Percentiles rank a stretch among this genome's conserved stretches.
Evolutionary conservation across 2,329 filamentous ascomycete species (phyloP).

Genomic region (Thelonectria discophora): DNA sequence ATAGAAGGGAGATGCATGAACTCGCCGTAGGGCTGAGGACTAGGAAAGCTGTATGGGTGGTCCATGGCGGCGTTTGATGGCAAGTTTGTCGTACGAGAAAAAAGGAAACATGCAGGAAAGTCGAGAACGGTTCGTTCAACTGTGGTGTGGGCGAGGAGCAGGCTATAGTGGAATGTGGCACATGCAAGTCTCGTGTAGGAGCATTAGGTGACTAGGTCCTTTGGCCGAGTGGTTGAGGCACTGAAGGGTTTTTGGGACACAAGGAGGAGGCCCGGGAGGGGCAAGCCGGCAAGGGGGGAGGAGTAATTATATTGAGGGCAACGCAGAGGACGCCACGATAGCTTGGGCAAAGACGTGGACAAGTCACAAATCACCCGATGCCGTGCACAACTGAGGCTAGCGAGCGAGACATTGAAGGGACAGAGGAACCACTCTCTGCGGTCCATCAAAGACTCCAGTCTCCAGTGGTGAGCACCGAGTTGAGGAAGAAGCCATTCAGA

Average conservation of each 20-base stretch:
- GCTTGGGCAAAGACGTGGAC: background rate
- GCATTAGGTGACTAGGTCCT: background rate
- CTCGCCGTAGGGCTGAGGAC: constrained; percentile 60
- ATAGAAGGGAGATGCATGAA: constrained; percentile 63
- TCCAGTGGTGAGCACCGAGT: background rate
- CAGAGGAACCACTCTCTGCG: background rate
- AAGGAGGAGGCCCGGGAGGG: no score
- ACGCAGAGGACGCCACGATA: background rate
- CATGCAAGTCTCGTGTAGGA: constrained; percentile 13
- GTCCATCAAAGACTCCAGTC: no score
- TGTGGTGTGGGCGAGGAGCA: background rate
- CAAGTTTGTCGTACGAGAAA: background rate
- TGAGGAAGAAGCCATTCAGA: background rate
- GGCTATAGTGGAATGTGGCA: constrained; percentile 4
- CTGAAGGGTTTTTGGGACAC: no score
- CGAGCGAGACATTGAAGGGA: background rate
- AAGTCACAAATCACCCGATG: background rate
- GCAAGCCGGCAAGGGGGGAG: no score
- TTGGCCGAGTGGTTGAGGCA: background rate
- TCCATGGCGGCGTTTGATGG: constrained; percentile 54
- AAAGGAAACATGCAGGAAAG: constrained; percentile 7
- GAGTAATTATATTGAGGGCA: background rate
- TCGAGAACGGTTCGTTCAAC: background rate
- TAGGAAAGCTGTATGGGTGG: constrained; percentile 59
- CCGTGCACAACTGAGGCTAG: background rate